Evolutionary conservation across 257 asterid species (phyloP).

Genomic region (Plantago ovata): DNA sequence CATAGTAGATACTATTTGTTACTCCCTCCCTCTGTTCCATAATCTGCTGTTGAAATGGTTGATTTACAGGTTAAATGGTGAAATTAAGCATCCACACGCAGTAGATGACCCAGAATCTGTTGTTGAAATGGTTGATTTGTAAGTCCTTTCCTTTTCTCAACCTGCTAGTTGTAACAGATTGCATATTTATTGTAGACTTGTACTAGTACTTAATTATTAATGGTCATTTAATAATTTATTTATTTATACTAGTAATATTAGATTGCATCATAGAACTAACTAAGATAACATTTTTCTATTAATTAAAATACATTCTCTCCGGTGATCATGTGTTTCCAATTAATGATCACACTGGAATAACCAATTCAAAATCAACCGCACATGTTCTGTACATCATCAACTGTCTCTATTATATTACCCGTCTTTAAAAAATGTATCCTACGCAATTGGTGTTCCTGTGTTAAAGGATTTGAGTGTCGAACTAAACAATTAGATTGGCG

Average conservation of each 20-base stretch:
- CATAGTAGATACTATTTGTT: too few species aligned
- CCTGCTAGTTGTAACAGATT: background rate
- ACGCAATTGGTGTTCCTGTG: too few species aligned
- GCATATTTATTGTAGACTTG: too few species aligned
- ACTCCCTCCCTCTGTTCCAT: too few species aligned
- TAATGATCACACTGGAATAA: constrained; percentile 21
- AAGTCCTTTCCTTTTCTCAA: constrained; percentile 22
- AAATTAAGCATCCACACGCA: constrained; percentile 42
- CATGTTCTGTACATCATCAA: constrained; percentile 28
- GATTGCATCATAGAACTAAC: background rate
- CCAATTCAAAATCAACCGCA: constrained; percentile 20
- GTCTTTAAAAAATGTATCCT: background rate
- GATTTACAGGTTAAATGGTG: constrained; percentile 41
- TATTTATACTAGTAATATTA: background rate
- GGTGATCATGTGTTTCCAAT: constrained; percentile 29
- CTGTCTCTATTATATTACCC: background rate
- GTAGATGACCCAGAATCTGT: constrained; percentile 73
- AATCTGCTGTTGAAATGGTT: too few species aligned
- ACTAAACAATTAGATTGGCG: too few species aligned
- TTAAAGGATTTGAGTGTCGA: too few species aligned
- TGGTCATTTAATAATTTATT: background rate
- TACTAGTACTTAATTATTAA: background rate
- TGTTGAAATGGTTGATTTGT: constrained; percentile 66
- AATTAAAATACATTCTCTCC: constrained; percentile 7
- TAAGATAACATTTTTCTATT: background rate